Evolutionary conservation across 2,329 filamentous ascomycete species (phyloP).

Genomic region (Aurifilum marmelostoma): DNA sequence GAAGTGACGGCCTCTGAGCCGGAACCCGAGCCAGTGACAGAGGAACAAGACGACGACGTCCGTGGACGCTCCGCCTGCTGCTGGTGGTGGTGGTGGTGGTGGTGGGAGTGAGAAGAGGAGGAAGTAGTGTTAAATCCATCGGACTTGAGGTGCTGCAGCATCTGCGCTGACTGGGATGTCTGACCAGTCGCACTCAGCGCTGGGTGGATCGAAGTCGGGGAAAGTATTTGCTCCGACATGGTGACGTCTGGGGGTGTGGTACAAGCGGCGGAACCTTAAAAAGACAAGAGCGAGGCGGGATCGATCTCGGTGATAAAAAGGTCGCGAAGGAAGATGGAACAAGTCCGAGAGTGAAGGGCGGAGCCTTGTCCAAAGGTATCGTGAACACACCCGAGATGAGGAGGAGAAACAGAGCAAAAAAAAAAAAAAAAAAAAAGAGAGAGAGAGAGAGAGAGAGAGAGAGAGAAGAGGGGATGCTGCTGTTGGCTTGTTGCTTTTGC

Average conservation of each 20-base stretch:
- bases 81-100: conserved; percentile 31
- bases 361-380: background rate
- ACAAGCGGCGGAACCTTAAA: background rate
- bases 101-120: conserved; percentile 31
- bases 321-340: background rate
- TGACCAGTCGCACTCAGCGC: conserved; percentile 42
- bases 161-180: conserved; percentile 33
- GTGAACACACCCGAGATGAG: background rate
- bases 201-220: conserved; percentile 56
- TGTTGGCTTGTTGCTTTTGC: background rate
- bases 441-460: too few species aligned
- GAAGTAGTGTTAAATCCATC: conserved; percentile 31
- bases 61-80: conserved; percentile 33
- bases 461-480: background rate
- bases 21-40: conserved; percentile 12
- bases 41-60: conserved; percentile 30
- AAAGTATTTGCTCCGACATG: conserved; percentile 45
- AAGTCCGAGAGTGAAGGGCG: background rate
- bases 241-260: conserved; percentile 24
- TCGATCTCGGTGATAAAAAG: conserved; percentile 4
- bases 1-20: conserved; percentile 30
- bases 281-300: background rate
- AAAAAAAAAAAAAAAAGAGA: too few species aligned
- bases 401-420: background rate
- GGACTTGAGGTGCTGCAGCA: conserved; percentile 30